These are phyloP conservation scores for Hemileccinum rubropunctum DNA, from an alignment of 768 basidiomycete genomes.

Conservation along the genomic window DNA sequence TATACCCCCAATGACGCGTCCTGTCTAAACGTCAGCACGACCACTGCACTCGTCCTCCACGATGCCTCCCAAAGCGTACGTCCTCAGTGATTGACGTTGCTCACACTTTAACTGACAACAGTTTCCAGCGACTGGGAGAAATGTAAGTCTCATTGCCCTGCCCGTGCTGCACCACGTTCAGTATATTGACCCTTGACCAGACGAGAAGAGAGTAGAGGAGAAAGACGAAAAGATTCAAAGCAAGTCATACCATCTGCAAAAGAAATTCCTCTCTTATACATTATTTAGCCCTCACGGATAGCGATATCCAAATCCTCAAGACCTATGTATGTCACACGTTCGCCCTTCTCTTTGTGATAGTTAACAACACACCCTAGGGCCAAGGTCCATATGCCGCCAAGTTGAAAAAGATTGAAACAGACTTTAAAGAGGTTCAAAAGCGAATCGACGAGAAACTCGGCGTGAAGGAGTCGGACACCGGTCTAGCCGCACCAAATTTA, in stretches of 20 bases:
- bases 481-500: conserved; percentile 91
- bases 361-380: conserved; percentile 51
- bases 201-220: conserved; percentile 80
- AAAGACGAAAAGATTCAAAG: conserved; percentile 93
- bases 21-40: conserved; percentile 17
- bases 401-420: conserved; percentile 84
- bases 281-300: conserved; percentile 83
- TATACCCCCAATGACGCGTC: conserved; percentile 37
- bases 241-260: conserved; percentile 33
- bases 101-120: conserved; percentile 6
- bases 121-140: conserved; percentile 94
- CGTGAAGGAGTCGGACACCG: conserved; percentile 98
- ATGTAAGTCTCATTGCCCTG: conserved; percentile 61
- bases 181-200: conserved; percentile 38
- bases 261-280: conserved; percentile 5
- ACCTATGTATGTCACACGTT: conserved; percentile 70
- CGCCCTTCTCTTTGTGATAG: background rate
- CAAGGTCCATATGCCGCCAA: conserved; percentile 95
- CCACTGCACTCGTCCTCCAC: conserved; percentile 24
- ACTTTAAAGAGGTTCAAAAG: conserved; percentile 95
- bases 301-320: conserved; percentile 98
- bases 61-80: conserved; percentile 97
- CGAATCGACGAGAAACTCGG: conserved; percentile 98
- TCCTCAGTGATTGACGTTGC: conserved; percentile 12
- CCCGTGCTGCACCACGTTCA: conserved; percentile 1